phyloP scores from a whole-genome alignment of 371 early-diverging fungal species.

The Mortierella sp. region DNA sequence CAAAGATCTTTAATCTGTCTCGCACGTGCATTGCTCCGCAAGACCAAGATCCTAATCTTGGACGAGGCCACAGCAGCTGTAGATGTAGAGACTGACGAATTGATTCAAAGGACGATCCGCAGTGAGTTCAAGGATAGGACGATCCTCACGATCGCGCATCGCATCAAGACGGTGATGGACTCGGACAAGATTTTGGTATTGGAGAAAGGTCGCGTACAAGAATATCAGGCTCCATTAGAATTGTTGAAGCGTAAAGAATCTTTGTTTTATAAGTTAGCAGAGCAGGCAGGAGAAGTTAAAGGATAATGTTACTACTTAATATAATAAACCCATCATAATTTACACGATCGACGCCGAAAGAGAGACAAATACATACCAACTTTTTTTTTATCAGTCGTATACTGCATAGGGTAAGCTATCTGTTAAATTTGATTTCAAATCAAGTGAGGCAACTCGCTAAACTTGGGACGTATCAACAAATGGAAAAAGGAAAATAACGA shows the following conservation, averaged over 20 bases:
- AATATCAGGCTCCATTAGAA: slow-evolving; percentile 1
- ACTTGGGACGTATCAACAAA: no score
- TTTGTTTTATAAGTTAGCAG: slow-evolving; percentile 3
- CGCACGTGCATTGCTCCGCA: slow-evolving; percentile 84
- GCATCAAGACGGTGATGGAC: slow-evolving; percentile 15
- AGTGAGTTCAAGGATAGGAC: slow-evolving; percentile 8
- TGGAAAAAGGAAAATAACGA: no score
- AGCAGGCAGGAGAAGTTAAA: slow-evolving; percentile 13
- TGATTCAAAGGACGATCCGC: slow-evolving; percentile 11
- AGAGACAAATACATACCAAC: no score
- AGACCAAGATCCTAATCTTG: slow-evolving; percentile 51
- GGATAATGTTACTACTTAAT: no score
- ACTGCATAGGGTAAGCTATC: no score
- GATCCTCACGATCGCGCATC: slow-evolving; percentile 8
- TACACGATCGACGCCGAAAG: no score
- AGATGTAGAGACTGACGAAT: slow-evolving; percentile 12
- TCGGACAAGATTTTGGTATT: slow-evolving; percentile 8
- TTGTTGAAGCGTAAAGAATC: slow-evolving; percentile 3
- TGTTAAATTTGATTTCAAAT: no score
- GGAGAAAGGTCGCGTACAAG: slow-evolving; percentile 8
- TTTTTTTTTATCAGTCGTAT: no score
- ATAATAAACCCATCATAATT: no score
- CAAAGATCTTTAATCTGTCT: slow-evolving; percentile 88
- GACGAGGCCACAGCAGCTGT: slow-evolving; percentile 15
- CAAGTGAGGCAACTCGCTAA: no score